Base-by-base conservation (phyloP, 2,329 filamentous ascomycete genomes). In the Pseudogymnoascus sp. region DNA sequence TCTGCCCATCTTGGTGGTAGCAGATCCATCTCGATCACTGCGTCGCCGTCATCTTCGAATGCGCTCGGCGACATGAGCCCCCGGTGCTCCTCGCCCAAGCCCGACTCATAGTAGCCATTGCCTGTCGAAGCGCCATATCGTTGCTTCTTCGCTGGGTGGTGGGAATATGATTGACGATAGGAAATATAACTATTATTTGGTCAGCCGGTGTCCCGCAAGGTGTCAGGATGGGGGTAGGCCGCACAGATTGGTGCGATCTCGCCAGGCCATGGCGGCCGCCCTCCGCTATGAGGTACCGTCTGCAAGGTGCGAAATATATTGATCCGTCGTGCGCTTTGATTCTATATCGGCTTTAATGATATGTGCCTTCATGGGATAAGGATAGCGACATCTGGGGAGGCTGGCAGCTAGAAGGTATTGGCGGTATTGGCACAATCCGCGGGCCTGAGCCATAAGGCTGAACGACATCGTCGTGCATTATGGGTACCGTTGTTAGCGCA, bases 211-310 rank as follows among this genome's bases (percentile, higher is more conserved):
- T 62, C 36, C 61, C 67, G 65, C 66, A 66, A 63, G 66, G 63
- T 58, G 61, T 44, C 39, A 63, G 66, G 63, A 61, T 63, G 64
- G 63, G 63, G 59, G 66, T 64, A 39, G 64, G 58, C 73, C 84
- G 70, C 86, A 97, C 92, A 99, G 89, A 75, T 97, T 99, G 70
- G 94, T 99, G 78, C 94, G 89, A 83, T 99, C 94, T 81, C 94
- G 91, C 92, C 92, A 99, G 91, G 96, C 96, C 80, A 84, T 88
- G 86, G 82, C 82, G 58, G 58, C 58, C 59, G 42, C 61, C 25
- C 48, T 61, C 35, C 59, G 48, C 48, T 55, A 12, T 33, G 48
- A 55, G 29, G 29, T 55, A 33, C 29, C 15, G 48, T 55, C 48
- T 55, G 48, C 48, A 55, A 55, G 48, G 29, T 55, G 48, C 48